phyloP scores from a whole-genome alignment of 73 alveolate species.

The Effrenium voratum region DNA sequence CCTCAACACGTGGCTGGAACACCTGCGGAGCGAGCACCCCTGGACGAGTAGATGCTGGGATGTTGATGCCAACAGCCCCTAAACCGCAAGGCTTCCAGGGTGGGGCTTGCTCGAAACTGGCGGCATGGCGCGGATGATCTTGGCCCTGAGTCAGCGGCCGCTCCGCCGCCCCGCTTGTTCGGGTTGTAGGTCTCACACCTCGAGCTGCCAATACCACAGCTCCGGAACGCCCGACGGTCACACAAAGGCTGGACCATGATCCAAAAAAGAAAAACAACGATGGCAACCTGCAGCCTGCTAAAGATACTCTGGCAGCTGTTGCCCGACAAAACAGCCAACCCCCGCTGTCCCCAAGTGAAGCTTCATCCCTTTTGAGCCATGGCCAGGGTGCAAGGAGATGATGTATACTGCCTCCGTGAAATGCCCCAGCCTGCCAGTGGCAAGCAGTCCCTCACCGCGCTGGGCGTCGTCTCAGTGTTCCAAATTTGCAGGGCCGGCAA shows the following conservation, averaged over 20 bases:
- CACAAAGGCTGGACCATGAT: too few species aligned
- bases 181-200: slow-evolving; percentile 87
- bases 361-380: not conserved
- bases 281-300: too few species aligned
- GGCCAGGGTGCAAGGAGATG: slow-evolving; percentile 47
- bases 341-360: too few species aligned
- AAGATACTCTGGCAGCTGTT: too few species aligned
- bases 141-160: slow-evolving; percentile 3
- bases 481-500: too few species aligned
- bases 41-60: not conserved
- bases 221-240: too few species aligned
- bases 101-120: not conserved
- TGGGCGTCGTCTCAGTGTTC: not conserved
- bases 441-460: not conserved
- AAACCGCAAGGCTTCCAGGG: not conserved
- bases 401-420: slow-evolving; percentile 76
- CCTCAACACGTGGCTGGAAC: too few species aligned
- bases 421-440: slow-evolving; percentile 27
- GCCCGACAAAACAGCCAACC: too few species aligned
- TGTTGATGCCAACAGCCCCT: not conserved
- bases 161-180: slow-evolving; percentile 74
- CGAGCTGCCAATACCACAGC: not conserved
- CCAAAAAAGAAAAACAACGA: too few species aligned
- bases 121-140: not conserved
- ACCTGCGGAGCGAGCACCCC: not conserved